Percentiles rank a stretch among this genome's conserved stretches.
Conservation (phyloP, 2,329 filamentous ascomycete genomes). For the Penicillium griseofulvum region DNA sequence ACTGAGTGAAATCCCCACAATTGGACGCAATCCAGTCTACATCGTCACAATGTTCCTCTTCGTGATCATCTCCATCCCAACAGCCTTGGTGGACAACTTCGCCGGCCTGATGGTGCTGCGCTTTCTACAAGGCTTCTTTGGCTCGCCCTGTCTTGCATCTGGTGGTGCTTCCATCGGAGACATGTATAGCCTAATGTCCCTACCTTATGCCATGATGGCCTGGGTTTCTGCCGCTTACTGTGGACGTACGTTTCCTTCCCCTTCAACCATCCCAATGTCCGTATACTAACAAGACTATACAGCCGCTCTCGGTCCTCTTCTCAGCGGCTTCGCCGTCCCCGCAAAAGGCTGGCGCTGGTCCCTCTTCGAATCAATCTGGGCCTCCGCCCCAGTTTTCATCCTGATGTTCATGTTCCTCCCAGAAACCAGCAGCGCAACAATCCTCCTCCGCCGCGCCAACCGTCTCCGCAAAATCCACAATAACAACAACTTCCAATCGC, state of each 20-base stretch:
- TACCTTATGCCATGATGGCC: slow-evolving; percentile 59
- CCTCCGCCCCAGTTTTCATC: slow-evolving; percentile 57
- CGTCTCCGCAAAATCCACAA: slow-evolving; percentile 62
- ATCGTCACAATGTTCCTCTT: slow-evolving; percentile 67
- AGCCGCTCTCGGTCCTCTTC: slow-evolving; percentile 60
- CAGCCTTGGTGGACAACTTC: slow-evolving; percentile 62
- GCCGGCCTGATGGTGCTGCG: slow-evolving; percentile 62
- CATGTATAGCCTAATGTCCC: slow-evolving; percentile 52
- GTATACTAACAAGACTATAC: slow-evolving; percentile 4
- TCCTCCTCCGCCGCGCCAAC: slow-evolving; percentile 60
- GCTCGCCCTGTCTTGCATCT: slow-evolving; percentile 63
- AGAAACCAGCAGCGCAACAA: slow-evolving; percentile 61
- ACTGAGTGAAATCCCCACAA: slow-evolving; percentile 62
- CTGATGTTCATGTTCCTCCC: slow-evolving; percentile 63
- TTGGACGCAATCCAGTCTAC: slow-evolving; percentile 68
- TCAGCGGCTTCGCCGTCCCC: slow-evolving; percentile 61
- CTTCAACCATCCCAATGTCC: background rate
- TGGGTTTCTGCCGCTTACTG: slow-evolving; percentile 53
- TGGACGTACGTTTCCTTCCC: slow-evolving; percentile 34
- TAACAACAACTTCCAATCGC: slow-evolving; percentile 55
- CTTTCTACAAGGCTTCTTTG: slow-evolving; percentile 66
- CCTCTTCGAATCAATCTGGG: slow-evolving; percentile 60
- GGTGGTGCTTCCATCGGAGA: slow-evolving; percentile 49
- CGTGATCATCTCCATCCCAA: slow-evolving; percentile 64
- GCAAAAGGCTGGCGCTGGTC: slow-evolving; percentile 57